These are phyloP conservation scores for Candida railenensis DNA, from an alignment of 805 yeast species.

Conservation along the genomic window DNA sequence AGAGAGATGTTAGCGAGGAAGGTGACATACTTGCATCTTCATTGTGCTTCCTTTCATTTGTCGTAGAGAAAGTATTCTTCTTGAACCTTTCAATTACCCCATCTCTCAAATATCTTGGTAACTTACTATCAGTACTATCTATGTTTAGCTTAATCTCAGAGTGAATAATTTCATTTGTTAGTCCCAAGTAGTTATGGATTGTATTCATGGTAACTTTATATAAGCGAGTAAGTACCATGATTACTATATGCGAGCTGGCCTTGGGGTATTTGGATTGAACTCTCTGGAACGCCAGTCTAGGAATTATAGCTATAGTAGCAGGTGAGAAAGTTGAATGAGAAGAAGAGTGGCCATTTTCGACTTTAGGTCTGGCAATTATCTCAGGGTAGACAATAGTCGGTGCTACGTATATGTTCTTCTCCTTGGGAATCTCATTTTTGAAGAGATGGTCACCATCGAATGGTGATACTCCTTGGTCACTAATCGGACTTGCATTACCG, in stretches of 20 bases:
- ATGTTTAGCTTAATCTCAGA: conserved; percentile 68
- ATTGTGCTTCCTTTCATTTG: background rate
- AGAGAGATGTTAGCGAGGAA: background rate
- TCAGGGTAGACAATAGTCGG: conserved; percentile 20
- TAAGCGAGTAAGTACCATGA: conserved; percentile 82
- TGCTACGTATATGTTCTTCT: background rate
- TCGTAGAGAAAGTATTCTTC: conserved; percentile 1
- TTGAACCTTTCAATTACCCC: conserved; percentile 47
- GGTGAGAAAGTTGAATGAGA: background rate
- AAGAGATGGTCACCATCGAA: background rate
- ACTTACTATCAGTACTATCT: conserved; percentile 16
- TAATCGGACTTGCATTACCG: background rate
- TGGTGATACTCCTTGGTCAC: background rate
- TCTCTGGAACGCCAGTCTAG: conserved; percentile 74
- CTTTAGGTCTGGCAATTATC: conserved; percentile 70
- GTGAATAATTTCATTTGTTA: conserved; percentile 76
- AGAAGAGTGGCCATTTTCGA: background rate
- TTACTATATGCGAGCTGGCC: conserved; percentile 91
- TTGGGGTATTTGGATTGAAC: conserved; percentile 76
- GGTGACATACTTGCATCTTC: background rate
- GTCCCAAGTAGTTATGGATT: conserved; percentile 80
- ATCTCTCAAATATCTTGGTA: conserved; percentile 67
- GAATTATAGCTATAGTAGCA: conserved; percentile 90
- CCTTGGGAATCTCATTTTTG: background rate
- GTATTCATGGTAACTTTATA: conserved; percentile 91